Conservation (phyloP, 2,329 filamentous ascomycete genomes). For the Huntiella savannae region DNA sequence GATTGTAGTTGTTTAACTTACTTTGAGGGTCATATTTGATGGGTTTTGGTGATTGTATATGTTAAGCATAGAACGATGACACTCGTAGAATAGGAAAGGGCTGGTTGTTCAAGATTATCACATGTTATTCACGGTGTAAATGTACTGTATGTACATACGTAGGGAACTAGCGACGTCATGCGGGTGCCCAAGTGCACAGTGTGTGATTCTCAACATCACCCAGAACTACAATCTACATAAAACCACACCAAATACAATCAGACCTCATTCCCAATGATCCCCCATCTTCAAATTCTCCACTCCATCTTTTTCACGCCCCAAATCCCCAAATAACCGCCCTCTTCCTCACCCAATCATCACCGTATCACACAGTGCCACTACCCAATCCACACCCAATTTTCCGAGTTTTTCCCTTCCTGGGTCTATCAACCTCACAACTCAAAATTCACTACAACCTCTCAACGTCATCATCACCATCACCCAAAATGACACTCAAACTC, state of each 20-base stretch:
- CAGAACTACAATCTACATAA: no score
- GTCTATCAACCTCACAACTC: background rate
- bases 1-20: background rate
- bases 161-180: no score
- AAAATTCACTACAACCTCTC: background rate
- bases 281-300: background rate
- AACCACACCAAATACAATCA: no score
- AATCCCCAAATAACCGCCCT: background rate
- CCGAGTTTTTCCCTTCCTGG: background rate
- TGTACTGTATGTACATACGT: no score
- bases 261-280: background rate
- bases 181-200: no score
- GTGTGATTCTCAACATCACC: no score
- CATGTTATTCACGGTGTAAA: no score
- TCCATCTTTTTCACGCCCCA: background rate
- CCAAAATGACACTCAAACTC: slow-evolving; percentile 76
- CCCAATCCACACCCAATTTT: background rate
- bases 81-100: no score
- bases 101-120: no score
- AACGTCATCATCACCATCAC: background rate
- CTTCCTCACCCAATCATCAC: background rate
- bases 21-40: no score
- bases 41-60: no score
- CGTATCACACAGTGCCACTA: background rate
- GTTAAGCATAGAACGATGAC: no score